Percentiles rank a stretch among this genome's conserved stretches.
Conservation (phyloP, 129 eudicot species). For the Sambucus nigra region DNA sequence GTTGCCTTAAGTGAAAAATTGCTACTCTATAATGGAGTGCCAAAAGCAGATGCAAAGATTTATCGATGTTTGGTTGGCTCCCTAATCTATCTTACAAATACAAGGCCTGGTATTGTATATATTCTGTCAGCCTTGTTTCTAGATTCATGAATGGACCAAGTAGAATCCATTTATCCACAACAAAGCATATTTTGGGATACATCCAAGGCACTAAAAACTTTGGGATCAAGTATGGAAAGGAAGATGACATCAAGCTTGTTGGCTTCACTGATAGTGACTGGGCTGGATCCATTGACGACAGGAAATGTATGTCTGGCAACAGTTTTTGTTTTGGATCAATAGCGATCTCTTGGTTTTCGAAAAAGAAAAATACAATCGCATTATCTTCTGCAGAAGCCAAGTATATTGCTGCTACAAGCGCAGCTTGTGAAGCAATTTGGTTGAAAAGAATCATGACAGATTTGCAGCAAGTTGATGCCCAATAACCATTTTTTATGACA, state of each 20-base stretch:
- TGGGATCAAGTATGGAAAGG: neutral
- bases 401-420: neutral
- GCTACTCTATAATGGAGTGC: neutral
- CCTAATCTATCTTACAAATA: conserved; percentile 1
- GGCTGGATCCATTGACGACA: neutral
- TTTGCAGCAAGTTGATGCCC: too few species aligned
- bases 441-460: too few species aligned
- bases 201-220: conserved; percentile 2
- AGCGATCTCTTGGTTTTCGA: neutral
- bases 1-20: conserved; percentile 1
- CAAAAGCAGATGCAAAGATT: neutral
- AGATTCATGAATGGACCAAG: conserved; percentile 11
- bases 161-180: neutral
- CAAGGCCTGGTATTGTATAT: conserved; percentile 1
- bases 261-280: neutral
- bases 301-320: neutral
- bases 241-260: neutral
- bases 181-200: neutral
- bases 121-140: neutral
- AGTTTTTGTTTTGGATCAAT: neutral
- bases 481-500: too few species aligned
- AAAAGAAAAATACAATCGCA: neutral
- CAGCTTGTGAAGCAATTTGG: neutral
- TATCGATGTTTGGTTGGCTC: neutral
- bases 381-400: neutral